Conservation (phyloP, 1,284 basidiomycete genomes). For the Ustilago nuda region DNA sequence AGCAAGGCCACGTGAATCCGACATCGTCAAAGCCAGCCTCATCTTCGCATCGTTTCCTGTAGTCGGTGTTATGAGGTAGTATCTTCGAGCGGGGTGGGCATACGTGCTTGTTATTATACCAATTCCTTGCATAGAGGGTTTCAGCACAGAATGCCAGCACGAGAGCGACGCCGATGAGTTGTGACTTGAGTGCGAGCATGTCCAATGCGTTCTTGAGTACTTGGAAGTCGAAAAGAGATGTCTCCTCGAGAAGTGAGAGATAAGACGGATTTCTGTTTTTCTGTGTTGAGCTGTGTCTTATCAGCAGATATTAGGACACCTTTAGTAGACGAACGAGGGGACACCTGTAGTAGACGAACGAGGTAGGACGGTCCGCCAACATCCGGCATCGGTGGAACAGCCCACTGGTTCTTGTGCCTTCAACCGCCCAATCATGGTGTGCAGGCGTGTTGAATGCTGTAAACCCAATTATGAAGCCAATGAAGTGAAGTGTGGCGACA, state of each 20-base stretch:
- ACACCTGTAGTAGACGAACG: neutral
- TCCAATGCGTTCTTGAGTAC: neutral
- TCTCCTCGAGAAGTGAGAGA: too few relatives aligned
- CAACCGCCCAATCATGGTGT: neutral
- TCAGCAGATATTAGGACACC: neutral
- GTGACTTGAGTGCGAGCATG: neutral
- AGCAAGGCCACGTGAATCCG: conserved; percentile 27
- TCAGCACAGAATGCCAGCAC: neutral
- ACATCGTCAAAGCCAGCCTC: neutral
- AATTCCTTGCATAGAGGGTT: neutral
- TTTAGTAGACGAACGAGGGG: neutral
- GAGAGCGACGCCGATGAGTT: neutral
- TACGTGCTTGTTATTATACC: neutral
- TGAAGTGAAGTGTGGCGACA: neutral
- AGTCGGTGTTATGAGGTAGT: conserved; percentile 16
- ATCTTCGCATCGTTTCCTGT: conserved; percentile 18
- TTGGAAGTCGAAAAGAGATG: neutral
- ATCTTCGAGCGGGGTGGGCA: neutral
- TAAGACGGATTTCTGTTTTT: too few relatives aligned
- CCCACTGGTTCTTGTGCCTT: neutral
- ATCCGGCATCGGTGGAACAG: neutral
- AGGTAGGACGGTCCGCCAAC: neutral
- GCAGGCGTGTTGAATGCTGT: neutral
- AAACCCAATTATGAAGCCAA: neutral
- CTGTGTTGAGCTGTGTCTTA: neutral